Percentiles rank a stretch among this genome's conserved stretches.
phyloP scores from a whole-genome alignment of 257 asterid species.

The Euphrasia confusa region DNA sequence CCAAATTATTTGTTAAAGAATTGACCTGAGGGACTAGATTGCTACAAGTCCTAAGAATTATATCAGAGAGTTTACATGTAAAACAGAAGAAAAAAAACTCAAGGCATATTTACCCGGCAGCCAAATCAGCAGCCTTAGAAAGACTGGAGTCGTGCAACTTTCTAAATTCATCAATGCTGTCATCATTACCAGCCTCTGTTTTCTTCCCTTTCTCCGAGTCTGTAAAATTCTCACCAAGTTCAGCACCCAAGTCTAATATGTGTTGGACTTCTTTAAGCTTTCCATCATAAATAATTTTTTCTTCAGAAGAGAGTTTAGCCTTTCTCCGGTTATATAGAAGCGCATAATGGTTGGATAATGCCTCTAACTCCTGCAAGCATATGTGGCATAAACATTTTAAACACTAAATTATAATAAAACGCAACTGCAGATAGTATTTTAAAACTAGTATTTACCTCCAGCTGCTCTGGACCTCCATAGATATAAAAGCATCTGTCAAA shows the following conservation, averaged over 20 bases:
- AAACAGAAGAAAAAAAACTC: conserved; percentile 8
- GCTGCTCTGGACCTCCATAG: conserved; percentile 97
- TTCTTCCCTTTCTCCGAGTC: conserved; percentile 80
- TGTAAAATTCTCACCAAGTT: conserved; percentile 48
- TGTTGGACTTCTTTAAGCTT: conserved; percentile 80
- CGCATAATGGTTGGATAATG: conserved; percentile 80
- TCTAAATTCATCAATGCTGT: conserved; percentile 52
- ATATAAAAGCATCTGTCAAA: conserved; percentile 97
- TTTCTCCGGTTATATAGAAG: conserved; percentile 78
- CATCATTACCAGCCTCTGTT: conserved; percentile 59
- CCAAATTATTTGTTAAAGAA: neutral
- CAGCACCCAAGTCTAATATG: conserved; percentile 65
- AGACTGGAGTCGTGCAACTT: conserved; percentile 78
- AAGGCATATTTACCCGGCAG: conserved; percentile 68
- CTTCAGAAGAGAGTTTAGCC: conserved; percentile 75
- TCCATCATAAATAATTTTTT: conserved; percentile 72
- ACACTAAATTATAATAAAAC: conserved; percentile 19
- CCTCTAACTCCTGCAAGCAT: conserved; percentile 80
- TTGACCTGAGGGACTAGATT: conserved; percentile 2
- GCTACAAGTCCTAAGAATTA: conserved; percentile 6
- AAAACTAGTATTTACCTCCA: conserved; percentile 60
- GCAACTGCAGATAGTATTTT: conserved; percentile 10
- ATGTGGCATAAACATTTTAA: conserved; percentile 21
- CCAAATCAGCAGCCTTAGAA: conserved; percentile 95
- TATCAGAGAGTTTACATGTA: conserved; percentile 7